Base-by-base conservation (phyloP, 495 filamentous ascomycete genomes). In the Penicillium waksmanii region DNA sequence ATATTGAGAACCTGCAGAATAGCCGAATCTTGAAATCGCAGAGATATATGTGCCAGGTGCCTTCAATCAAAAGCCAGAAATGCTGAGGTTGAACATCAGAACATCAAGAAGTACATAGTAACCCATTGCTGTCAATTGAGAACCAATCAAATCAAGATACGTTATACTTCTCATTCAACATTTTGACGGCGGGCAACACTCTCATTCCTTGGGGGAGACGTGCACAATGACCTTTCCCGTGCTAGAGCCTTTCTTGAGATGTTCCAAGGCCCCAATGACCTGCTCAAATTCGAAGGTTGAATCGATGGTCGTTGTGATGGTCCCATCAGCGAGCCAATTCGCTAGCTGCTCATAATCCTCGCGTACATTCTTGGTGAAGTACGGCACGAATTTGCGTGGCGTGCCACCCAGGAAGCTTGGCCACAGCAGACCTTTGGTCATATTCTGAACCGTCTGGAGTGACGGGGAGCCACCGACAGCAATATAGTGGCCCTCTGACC, bases 141-240 rank as follows among this genome's bases (percentile, higher is more conserved):
- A 3, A 31, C 27, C 27, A 36, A 38, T 38, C 4, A 5, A 13
- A 38, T 38, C 4, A 38, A 38, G 15, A 38, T n/a, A 38, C 11
- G 0, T 38, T 36, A 13, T 13, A 10, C 10, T n/a, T 3, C 15
- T n/a, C 15, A 4, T n/a, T 5, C 6, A 38, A 38, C 12, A 6
- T 44, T 18, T 18, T 44, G 36, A 1, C 3, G 3, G n/a, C 15
- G 7, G 17, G n/a, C 8, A 7, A 44, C 1, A 44, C 8, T 18
- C 42, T 44, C 9, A 44, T 8, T 17, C 9, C 17, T 44, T 44
- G 5, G 42, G 17, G 3, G 42, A 44, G 17, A 88, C 80, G 58
- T 82, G 72, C 13, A 93, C 76, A 35, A 92, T 73, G 63, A 92
- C 79, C 77, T 92, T 93, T 2, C 89, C 89, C 61, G 77, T 85